Percentiles rank a stretch among this genome's conserved stretches.
phyloP scores from a whole-genome alignment of 2,329 filamentous ascomycete genomes.

The Sporothrix globosa region DNA sequence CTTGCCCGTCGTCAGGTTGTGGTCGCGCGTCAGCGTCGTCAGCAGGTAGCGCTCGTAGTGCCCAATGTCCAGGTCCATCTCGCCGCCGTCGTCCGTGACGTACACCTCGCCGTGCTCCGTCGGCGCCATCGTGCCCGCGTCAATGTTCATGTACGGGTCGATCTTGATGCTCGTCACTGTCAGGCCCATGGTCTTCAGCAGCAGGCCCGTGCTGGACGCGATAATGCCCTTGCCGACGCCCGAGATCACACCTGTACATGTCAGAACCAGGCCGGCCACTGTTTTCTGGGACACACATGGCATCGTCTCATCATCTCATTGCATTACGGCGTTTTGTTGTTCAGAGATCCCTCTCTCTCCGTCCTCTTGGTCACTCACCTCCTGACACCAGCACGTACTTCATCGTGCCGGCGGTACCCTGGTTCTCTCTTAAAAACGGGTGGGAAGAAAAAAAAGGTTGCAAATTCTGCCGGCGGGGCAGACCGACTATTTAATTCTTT shows the following conservation, averaged over 20 bases:
- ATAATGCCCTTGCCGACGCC: conserved; percentile 40
- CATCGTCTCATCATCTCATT: background rate
- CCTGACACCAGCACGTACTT: conserved; percentile 39
- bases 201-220: conserved; percentile 53
- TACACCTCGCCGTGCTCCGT: conserved; percentile 80
- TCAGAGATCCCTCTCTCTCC: background rate
- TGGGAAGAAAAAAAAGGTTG: background rate
- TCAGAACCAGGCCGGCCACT: background rate
- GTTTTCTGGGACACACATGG: too few species aligned
- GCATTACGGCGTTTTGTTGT: background rate
- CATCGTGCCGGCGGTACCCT: conserved; percentile 35
- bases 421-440: conserved; percentile 18
- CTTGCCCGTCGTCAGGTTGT: conserved; percentile 98
- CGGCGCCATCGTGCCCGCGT: conserved; percentile 45
- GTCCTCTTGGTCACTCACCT: conserved; percentile 32
- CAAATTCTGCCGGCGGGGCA: conserved; percentile 15
- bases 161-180: conserved; percentile 64
- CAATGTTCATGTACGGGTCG: conserved; percentile 54
- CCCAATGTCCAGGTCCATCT: conserved; percentile 61
- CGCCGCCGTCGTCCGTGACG: conserved; percentile 81
- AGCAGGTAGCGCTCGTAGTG: conserved; percentile 72
- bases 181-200: conserved; percentile 79
- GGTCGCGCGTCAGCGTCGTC: conserved; percentile 78
- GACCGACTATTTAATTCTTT: background rate
- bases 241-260: conserved; percentile 36